Percentiles rank a stretch among this genome's conserved stretches.
Conservation (phyloP, 1,284 basidiomycete genomes). For the Ustilago vetiveriae region DNA sequence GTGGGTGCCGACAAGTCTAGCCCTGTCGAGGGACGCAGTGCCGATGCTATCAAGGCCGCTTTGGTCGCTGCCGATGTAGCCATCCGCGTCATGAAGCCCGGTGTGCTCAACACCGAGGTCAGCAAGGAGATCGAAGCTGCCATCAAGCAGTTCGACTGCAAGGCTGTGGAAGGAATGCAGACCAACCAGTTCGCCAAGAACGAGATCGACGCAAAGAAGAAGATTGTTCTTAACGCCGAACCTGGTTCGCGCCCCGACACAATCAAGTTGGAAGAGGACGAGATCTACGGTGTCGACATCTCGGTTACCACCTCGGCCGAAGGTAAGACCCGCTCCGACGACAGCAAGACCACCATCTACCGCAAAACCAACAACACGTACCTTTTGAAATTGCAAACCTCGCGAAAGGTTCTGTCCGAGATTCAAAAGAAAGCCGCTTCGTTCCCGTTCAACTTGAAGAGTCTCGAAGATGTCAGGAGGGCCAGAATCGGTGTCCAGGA, state of each 20-base stretch:
- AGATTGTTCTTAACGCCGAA: conserved; percentile 59
- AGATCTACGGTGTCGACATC: conserved; percentile 95
- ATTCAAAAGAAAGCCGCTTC: conserved; percentile 96
- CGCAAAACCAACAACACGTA: conserved; percentile 87
- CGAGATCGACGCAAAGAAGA: conserved; percentile 72
- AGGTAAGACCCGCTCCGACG: conserved; percentile 77
- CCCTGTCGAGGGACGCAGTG: conserved; percentile 83
- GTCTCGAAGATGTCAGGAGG: conserved; percentile 92
- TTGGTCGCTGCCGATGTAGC: conserved; percentile 91
- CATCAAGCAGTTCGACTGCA: conserved; percentile 67
- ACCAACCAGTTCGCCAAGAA: conserved; percentile 96
- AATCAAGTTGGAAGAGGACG: conserved; percentile 76
- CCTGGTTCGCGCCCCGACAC: conserved; percentile 57
- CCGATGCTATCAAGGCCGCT: conserved; percentile 91
- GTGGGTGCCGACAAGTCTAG: conserved; percentile 76
- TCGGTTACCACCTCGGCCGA: conserved; percentile 71
- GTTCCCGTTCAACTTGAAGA: conserved; percentile 96
- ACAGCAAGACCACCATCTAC: conserved; percentile 90
- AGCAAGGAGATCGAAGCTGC: conserved; percentile 85
- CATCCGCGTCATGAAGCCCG: conserved; percentile 70
- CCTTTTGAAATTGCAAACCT: conserved; percentile 97
- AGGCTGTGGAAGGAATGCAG: conserved; percentile 73
- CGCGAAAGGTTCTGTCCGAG: conserved; percentile 91
- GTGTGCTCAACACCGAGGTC: conserved; percentile 93
- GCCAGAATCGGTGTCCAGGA: conserved; percentile 94